phyloP scores from a whole-genome alignment of 805 yeast species.

The Pichia manshurica region DNA sequence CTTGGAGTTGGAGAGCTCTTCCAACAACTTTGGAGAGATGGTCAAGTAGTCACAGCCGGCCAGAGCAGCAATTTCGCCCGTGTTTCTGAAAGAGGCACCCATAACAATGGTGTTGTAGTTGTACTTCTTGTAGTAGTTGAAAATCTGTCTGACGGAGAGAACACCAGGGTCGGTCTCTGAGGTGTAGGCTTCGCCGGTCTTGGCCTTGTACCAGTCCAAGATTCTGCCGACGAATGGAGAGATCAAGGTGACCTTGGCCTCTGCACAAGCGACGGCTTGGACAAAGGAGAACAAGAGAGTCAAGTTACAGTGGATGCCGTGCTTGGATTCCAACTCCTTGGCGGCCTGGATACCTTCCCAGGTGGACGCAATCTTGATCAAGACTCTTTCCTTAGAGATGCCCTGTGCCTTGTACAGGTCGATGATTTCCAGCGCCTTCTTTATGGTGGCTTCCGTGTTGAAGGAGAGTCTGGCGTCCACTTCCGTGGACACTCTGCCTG shows the following conservation, averaged over 20 bases:
- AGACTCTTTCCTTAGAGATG: conserved; percentile 79
- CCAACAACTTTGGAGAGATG: conserved; percentile 87
- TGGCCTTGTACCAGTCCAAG: conserved; percentile 95
- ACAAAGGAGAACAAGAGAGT: conserved; percentile 90
- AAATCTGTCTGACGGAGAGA: conserved; percentile 76
- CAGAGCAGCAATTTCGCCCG: conserved; percentile 89
- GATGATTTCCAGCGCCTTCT: conserved; percentile 90
- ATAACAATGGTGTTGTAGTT: conserved; percentile 96
- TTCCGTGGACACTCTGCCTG: conserved; percentile 99
- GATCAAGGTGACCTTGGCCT: conserved; percentile 90
- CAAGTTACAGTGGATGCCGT: conserved; percentile 91
- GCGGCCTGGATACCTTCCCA: conserved; percentile 99
- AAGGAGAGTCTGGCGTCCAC: conserved; percentile 98
- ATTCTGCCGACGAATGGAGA: conserved; percentile 99
- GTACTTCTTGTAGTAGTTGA: conserved; percentile 96
- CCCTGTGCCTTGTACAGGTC: conserved; percentile 81
- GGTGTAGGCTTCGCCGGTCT: conserved; percentile 82
- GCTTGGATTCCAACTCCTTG: conserved; percentile 81
- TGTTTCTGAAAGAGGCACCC: conserved; percentile 99
- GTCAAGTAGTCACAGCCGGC: conserved; percentile 98
- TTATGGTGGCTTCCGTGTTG: conserved; percentile 88
- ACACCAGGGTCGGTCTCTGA: conserved; percentile 95
- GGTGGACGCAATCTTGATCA: conserved; percentile 95
- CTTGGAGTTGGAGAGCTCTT: conserved; percentile 72
- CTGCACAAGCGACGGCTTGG: conserved; percentile 99